Percentiles rank a stretch among this genome's conserved stretches.
These are phyloP conservation scores for Lablab purpureus DNA, from an alignment of 306 rosid genomes.

Conservation along the genomic window DNA sequence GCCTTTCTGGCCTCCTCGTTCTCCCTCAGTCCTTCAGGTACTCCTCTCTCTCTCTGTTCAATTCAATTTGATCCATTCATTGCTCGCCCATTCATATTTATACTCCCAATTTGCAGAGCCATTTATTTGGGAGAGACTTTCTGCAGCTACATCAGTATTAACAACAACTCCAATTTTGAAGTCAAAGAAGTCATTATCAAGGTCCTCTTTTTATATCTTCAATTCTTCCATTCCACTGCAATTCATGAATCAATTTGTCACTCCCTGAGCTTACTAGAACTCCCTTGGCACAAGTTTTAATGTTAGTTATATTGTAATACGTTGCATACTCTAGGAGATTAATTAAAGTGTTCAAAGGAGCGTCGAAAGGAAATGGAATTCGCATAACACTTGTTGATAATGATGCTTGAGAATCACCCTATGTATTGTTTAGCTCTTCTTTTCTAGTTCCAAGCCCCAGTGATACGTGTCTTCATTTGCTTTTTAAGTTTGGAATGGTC, in stretches of 20 bases:
- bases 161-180: no score
- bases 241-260: background rate
- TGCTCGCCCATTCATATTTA: no score
- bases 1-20: constrained; percentile 95
- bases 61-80: background rate
- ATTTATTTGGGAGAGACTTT: no score
- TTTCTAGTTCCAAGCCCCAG: background rate
- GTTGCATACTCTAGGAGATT: background rate
- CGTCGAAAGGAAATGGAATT: background rate
- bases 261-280: background rate
- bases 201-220: no score
- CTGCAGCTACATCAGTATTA: no score
- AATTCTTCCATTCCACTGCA: no score
- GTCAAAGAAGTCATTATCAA: no score
- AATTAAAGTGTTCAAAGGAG: background rate
- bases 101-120: no score
- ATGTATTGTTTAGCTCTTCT: background rate
- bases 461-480: background rate
- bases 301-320: background rate
- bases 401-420: background rate
- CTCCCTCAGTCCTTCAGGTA: constrained; percentile 98
- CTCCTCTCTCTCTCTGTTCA: background rate
- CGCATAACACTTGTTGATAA: background rate
- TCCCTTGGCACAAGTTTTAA: background rate
- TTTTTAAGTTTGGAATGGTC: background rate